Conservation (phyloP, 192 early-diverging fungal species). For the Rhizophagus clarus region DNA sequence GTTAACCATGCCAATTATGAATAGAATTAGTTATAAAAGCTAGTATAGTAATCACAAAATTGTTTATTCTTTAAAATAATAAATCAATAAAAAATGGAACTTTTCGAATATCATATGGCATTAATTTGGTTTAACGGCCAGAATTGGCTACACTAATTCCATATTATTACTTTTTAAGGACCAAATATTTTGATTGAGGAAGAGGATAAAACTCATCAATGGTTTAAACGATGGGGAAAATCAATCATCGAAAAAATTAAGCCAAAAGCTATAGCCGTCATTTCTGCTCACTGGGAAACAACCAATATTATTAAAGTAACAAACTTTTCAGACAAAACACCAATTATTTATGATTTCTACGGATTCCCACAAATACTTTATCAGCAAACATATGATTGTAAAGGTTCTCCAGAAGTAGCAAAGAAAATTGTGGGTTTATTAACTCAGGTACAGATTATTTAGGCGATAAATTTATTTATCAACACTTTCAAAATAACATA, state of each 20-base stretch:
- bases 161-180: background rate
- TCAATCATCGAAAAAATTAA: slow-evolving; percentile 43
- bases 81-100: no score
- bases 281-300: slow-evolving; percentile 74
- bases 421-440: slow-evolving; percentile 53
- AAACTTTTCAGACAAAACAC: background rate
- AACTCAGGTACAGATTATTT: slow-evolving; percentile 31
- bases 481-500: background rate
- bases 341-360: slow-evolving; percentile 65
- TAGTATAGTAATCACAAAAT: no score
- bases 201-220: slow-evolving; percentile 36
- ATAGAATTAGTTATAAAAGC: no score
- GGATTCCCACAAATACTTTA: slow-evolving; percentile 63
- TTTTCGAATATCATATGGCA: no score
- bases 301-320: slow-evolving; percentile 27
- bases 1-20: no score
- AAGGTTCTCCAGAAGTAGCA: slow-evolving; percentile 55
- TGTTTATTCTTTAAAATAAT: no score
- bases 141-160: no score
- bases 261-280: slow-evolving; percentile 62
- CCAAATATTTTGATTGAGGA: slow-evolving; percentile 30
- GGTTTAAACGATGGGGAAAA: slow-evolving; percentile 47
- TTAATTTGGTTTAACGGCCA: no score
- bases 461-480: background rate
- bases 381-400: slow-evolving; percentile 59